Evolutionary conservation across 495 filamentous ascomycete species (phyloP).

Genomic region (Talaromyces trachyspermus): DNA sequence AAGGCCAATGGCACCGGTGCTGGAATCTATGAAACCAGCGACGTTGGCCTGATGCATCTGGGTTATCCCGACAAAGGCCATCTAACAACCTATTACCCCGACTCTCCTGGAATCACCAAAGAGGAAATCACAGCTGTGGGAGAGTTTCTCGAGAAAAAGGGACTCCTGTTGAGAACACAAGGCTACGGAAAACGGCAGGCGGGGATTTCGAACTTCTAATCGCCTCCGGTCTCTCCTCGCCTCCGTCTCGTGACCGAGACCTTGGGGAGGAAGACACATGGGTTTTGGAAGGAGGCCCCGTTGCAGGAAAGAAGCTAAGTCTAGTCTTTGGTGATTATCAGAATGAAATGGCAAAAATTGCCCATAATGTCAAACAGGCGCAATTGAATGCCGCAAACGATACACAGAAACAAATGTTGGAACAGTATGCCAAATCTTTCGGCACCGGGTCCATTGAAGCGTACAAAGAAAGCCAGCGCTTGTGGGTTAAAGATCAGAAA

Average conservation of each 20-base stretch:
- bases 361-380: conserved; percentile 62
- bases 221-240: conserved; percentile 58
- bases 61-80: conserved; percentile 80
- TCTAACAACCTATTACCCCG: conserved; percentile 87
- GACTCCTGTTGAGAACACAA: conserved; percentile 79
- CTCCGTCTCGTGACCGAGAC: conserved; percentile 57
- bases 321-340: conserved; percentile 80
- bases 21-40: conserved; percentile 63
- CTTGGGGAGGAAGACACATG: conserved; percentile 59
- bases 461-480: conserved; percentile 84
- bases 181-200: conserved; percentile 65
- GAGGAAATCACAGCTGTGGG: conserved; percentile 69
- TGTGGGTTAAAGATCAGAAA: conserved; percentile 88
- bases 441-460: conserved; percentile 74
- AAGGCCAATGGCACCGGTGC: conserved; percentile 47
- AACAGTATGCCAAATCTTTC: conserved; percentile 79
- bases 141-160: conserved; percentile 67
- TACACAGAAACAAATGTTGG: conserved; percentile 76
- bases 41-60: conserved; percentile 66
- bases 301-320: conserved; percentile 64
- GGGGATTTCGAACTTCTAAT: conserved; percentile 77
- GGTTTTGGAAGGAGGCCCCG: conserved; percentile 51
- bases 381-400: conserved; percentile 73
- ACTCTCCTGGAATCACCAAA: conserved; percentile 77
- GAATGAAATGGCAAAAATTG: conserved; percentile 73